Evolutionary conservation across 441 rosid genomes (phyloP).

Genomic region (Populus hybrid): DNA sequence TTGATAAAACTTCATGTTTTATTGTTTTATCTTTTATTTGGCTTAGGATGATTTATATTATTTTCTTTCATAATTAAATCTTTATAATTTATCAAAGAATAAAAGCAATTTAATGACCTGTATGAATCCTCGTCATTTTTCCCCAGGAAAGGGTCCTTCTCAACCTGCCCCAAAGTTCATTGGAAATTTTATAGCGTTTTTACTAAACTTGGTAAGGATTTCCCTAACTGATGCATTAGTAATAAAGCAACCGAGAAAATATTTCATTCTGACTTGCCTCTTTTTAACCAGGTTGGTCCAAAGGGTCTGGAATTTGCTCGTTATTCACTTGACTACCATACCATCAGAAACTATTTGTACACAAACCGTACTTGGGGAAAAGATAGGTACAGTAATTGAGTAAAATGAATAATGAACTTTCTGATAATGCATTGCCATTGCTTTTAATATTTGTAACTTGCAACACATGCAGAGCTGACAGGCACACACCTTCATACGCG

Average conservation of each 20-base stretch:
- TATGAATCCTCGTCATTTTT: neutral
- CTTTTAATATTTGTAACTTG: constrained; percentile 12
- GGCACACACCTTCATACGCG: constrained; percentile 79
- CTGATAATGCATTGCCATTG: neutral
- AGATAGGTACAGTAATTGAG: constrained; percentile 48
- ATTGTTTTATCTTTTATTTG: neutral
- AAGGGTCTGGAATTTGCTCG: constrained; percentile 97
- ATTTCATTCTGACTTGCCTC: constrained; percentile 14
- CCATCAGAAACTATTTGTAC: constrained; percentile 82
- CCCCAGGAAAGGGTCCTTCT: constrained; percentile 82
- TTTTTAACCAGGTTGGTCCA: constrained; percentile 70
- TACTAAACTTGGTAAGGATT: constrained; percentile 68
- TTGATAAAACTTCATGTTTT: too few relatives aligned
- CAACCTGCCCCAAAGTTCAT: constrained; percentile 81
- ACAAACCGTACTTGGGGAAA: constrained; percentile 81
- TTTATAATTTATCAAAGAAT: too few relatives aligned
- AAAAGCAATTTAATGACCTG: neutral
- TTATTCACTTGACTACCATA: constrained; percentile 92
- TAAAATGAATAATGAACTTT: neutral
- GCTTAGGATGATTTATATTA: neutral
- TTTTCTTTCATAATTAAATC: neutral
- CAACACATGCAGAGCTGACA: constrained; percentile 58
- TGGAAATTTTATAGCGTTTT: constrained; percentile 75
- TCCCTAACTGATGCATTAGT: constrained; percentile 1
- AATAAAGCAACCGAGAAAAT: constrained; percentile 5